Base-by-base conservation (phyloP, 108 stramenopile genomes). In the Schizochytrium sp. region DNA sequence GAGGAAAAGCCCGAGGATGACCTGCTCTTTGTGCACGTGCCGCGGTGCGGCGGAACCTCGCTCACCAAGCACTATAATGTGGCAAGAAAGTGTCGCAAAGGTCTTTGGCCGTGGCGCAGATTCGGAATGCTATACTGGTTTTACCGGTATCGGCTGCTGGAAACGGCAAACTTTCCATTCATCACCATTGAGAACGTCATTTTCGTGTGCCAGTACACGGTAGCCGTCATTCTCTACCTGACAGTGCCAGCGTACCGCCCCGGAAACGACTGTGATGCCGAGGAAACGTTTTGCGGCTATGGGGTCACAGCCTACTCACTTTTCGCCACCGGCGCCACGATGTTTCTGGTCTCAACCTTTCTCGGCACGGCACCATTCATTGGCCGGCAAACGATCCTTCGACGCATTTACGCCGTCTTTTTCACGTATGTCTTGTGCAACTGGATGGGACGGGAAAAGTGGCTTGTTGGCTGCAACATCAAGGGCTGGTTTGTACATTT, bases 21-120 rank as follows among this genome's bases (percentile, higher is more conserved):
- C 23, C 91, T 95, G 8, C 90, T 95, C 72, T 95, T 95, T 90
- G 89, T 95, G 28, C 94, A 95, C 43, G 93, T 95, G 12, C 94
- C 94, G 21, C 72, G 94, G 88, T 95, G 93, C 72, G 93, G 93
- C 25, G 94, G 94, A 8, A 95, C 94, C 4, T 89, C 88, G 19
- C 88, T 95, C 0, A 95, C 93, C 92, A 92, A 94, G 83, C 93
- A 94, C 57, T 93, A 93, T 48, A 8, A 87, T 6, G 89, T 95
- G 16, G 93, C 93, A 0, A 48, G 57, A 16, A 95, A 95, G 88
- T 92, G 89, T 0, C n/a, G 69, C 23, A 60, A 88, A 18, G 89
- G 48, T 41, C 60, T 72, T 5, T 48, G 72, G 43, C 88, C 58
- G 55, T 48, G 90, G 28, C 87, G 88, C 19, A 72, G 72, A 47